Base-by-base conservation (phyloP, 306 rosid genomes). In the Malus orientalis region DNA sequence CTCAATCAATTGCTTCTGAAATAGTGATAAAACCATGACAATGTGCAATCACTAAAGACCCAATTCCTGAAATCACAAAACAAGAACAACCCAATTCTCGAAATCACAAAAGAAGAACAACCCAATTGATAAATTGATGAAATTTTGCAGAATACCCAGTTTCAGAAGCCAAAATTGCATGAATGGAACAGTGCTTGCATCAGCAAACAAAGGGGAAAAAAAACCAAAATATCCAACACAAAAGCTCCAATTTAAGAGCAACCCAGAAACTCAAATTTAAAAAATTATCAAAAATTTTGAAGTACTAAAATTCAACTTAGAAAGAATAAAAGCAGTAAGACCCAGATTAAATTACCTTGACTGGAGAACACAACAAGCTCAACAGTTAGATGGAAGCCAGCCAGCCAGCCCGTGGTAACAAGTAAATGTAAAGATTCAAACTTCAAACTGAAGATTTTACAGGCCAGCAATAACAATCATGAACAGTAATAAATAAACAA, bases 261-360 rank as follows among this genome's bases (percentile, higher is more conserved):
- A 81, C 86, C 83, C 49, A 64, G 18, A 59, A 51, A 62, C 44
- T 40, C 67, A 49, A 71, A 40, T 25, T 4, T 16, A 62, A 9
- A 44, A 9, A 44, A 49, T 15, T 15, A 49, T 49, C 8, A 49
- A 49, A 49, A 18, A 49, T 15, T 16, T 15, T 49, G 1, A 49
- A 15, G 55, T 18, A 49, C 55, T 45, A 32, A 30, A 54, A 58
- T 25, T 8, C 44, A 40, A 11, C 59, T 60, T 49, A 72, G 58
- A 64, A 62, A 55, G 30, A 32, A 61, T 5, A 13, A 66, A 74
- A 67, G 20, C 72, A 70, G 82, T 42, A 38, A 29, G 76, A 76
- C 84, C 78, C 84, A 83, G 81, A 81, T 73, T 74, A 83, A 77
- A 76, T 15, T 87, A 89, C 91, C 92, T 82, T 71, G 86, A 88